phyloP scores from a whole-genome alignment of 148 eudicot species.

The Rhododendron mucronatum region DNA sequence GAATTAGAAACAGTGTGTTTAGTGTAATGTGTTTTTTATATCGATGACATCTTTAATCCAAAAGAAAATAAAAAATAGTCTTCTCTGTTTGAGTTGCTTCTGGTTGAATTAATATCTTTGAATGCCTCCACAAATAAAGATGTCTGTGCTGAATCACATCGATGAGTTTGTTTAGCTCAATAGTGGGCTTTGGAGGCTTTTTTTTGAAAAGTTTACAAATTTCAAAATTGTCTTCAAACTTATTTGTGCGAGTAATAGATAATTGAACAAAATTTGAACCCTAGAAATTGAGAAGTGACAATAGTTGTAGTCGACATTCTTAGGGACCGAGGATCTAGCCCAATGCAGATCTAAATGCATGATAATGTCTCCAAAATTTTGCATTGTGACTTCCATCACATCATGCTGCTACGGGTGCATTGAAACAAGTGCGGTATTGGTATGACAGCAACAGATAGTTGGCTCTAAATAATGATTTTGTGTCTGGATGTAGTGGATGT shows the following conservation, averaged over 20 bases:
- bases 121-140: no score
- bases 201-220: neutral
- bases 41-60: no score
- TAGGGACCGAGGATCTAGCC: neutral
- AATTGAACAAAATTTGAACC: neutral
- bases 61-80: no score
- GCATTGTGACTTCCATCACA: neutral
- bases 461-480: neutral
- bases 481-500: constrained; percentile 42
- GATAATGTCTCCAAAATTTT: neutral
- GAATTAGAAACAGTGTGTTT: no score
- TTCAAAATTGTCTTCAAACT: neutral
- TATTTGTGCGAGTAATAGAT: neutral
- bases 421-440: no score
- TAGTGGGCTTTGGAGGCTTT: no score
- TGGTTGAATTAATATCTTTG: no score
- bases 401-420: neutral
- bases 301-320: neutral
- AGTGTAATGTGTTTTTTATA: no score
- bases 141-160: no score
- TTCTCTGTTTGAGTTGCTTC: no score
- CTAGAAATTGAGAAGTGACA: neutral
- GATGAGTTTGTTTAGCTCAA: no score
- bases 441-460: neutral
- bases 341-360: neutral